Conservation (phyloP, 352 stramenopile genomes). For the Phytophthora pini region DNA sequence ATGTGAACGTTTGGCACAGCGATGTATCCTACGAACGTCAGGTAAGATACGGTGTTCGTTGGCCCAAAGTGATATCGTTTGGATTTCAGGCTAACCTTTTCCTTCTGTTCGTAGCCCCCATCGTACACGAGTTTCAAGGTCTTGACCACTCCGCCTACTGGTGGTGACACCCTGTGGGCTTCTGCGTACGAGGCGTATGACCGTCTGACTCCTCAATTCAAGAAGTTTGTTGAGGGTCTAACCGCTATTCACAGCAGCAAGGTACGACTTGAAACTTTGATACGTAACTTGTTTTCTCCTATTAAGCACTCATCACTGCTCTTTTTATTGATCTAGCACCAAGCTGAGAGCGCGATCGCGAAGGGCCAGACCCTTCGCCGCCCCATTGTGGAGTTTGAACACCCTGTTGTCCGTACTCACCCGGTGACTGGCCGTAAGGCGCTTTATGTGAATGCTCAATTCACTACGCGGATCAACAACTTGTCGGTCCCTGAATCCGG, state of each 20-base stretch:
- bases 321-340: constrained; percentile 4
- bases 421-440: constrained; percentile 32
- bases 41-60: constrained; percentile 1
- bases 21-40: constrained; percentile 48
- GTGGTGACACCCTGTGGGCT: constrained; percentile 53
- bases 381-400: constrained; percentile 40
- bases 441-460: constrained; percentile 48
- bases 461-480: constrained; percentile 50
- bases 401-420: constrained; percentile 54
- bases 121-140: constrained; percentile 39
- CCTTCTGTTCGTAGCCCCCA: constrained; percentile 22
- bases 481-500: constrained; percentile 46
- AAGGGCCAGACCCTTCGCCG: constrained; percentile 37
- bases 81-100: background rate
- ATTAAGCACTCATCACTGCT: background rate
- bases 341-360: constrained; percentile 18
- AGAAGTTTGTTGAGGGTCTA: constrained; percentile 50
- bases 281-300: background rate
- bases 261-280: constrained; percentile 3
- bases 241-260: constrained; percentile 58
- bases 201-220: constrained; percentile 46
- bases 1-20: constrained; percentile 44
- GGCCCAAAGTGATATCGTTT: background rate
- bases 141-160: constrained; percentile 34
- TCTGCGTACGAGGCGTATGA: constrained; percentile 59